A percentile compares a stretch with the other conserved stretches of the same genome.
phyloP scores from a whole-genome alignment of 2,329 filamentous ascomycete genomes.

The Monilinia fructigena region DNA sequence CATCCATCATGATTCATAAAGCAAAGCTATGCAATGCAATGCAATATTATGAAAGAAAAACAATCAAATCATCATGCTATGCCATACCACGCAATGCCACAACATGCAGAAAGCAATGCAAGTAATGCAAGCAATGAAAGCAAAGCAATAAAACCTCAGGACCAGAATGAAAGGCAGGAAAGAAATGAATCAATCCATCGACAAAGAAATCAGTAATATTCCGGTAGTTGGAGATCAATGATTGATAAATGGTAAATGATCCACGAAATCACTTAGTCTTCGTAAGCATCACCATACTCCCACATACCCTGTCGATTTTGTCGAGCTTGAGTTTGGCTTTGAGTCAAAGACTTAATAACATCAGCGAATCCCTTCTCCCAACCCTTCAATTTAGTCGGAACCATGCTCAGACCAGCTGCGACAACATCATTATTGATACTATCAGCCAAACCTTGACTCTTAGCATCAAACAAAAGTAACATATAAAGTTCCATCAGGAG shows the following conservation, averaged over 20 bases:
- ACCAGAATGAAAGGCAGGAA: not conserved
- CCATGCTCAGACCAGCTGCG: slow-evolving; percentile 81
- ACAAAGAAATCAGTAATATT: too few species aligned
- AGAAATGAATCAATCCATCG: not conserved
- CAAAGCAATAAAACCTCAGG: not conserved
- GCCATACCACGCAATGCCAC: not conserved
- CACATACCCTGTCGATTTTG: slow-evolving; percentile 81
- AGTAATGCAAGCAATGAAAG: not conserved
- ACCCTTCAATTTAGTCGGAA: slow-evolving; percentile 83
- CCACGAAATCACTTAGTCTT: slow-evolving; percentile 58
- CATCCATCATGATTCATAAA: too few species aligned
- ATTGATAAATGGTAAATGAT: not conserved
- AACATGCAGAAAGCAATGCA: not conserved
- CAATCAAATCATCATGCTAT: not conserved
- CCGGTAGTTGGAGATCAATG: not conserved
- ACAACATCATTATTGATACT: slow-evolving; percentile 90
- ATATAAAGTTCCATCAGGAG: slow-evolving; percentile 78
- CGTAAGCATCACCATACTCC: slow-evolving; percentile 97
- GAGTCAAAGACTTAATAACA: slow-evolving; percentile 68
- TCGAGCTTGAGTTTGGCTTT: slow-evolving; percentile 78
- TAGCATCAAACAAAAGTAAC: slow-evolving; percentile 84
- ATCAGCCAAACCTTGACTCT: slow-evolving; percentile 63
- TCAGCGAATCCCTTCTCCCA: slow-evolving; percentile 81
- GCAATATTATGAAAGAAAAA: not conserved
- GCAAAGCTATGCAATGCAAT: not conserved